These are phyloP conservation scores for Cordia subcordata DNA, from an alignment of 257 asterid genomes.

Conservation along the genomic window DNA sequence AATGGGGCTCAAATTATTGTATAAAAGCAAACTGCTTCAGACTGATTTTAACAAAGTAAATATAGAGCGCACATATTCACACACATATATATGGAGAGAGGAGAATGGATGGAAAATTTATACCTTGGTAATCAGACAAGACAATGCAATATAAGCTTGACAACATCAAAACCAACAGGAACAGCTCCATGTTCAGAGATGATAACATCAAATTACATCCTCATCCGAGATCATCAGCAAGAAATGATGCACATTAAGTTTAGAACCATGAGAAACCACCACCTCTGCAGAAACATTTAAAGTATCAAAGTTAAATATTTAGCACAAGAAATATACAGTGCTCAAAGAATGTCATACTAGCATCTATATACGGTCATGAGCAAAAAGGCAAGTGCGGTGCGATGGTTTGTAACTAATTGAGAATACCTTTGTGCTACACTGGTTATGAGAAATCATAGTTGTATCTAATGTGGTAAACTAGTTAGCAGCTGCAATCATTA, in stretches of 20 bases:
- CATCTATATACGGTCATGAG: too few relatives aligned
- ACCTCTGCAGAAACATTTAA: neutral
- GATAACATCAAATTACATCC: slow-evolving; percentile 14
- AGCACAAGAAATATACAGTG: neutral
- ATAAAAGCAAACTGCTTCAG: neutral
- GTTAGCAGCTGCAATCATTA: too few relatives aligned
- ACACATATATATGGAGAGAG: neutral
- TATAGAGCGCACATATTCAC: too few relatives aligned
- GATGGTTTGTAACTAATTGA: too few relatives aligned
- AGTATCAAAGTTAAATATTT: neutral
- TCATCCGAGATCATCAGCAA: slow-evolving; percentile 4
- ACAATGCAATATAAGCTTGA: slow-evolving; percentile 21
- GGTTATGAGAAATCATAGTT: too few relatives aligned
- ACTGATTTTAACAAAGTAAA: too few relatives aligned
- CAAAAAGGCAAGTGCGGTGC: too few relatives aligned
- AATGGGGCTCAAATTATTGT: slow-evolving; percentile 4
- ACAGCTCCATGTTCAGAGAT: slow-evolving; percentile 21
- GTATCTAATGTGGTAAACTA: too few relatives aligned
- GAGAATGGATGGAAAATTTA: neutral
- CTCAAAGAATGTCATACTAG: neutral
- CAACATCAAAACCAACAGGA: slow-evolving; percentile 19
- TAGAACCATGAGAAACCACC: neutral
- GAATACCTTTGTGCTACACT: too few relatives aligned
- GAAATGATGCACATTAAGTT: neutral
- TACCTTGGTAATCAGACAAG: slow-evolving; percentile 40